Evolutionary conservation across 257 asterid genomes (phyloP).

Genomic region (Henckelia pumila): DNA sequence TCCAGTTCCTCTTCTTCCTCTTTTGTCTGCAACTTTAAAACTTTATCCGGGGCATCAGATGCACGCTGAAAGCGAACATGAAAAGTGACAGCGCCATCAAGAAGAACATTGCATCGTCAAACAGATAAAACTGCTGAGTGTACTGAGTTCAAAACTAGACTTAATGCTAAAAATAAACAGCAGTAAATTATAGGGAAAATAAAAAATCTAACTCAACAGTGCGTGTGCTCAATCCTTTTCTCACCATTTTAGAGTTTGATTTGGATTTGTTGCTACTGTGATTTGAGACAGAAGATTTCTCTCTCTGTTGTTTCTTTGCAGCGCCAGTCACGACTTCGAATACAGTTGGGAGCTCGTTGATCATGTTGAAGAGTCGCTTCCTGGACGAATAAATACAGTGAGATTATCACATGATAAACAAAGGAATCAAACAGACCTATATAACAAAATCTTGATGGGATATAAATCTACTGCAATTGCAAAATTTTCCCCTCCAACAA

Average conservation of each 20-base stretch:
- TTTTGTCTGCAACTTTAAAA: slow-evolving; percentile 37
- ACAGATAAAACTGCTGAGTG: background rate
- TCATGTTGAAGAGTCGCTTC: slow-evolving; percentile 74
- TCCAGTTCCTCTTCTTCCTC: slow-evolving; percentile 56
- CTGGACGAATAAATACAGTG: slow-evolving; percentile 37
- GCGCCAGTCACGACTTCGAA: slow-evolving; percentile 73
- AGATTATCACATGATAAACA: background rate
- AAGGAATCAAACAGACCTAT: background rate
- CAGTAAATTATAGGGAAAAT: background rate
- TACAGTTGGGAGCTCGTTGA: slow-evolving; percentile 71
- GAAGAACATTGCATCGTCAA: background rate
- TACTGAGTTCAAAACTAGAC: background rate
- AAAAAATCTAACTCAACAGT: background rate
- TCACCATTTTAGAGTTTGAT: slow-evolving; percentile 57
- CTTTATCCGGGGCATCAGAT: slow-evolving; percentile 37
- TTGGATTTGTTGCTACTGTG: slow-evolving; percentile 53
- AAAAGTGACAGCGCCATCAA: background rate
- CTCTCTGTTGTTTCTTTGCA: slow-evolving; percentile 57
- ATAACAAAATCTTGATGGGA: background rate
- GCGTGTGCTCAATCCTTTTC: background rate
- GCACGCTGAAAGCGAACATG: slow-evolving; percentile 33
- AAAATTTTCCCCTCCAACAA: slow-evolving; percentile 7
- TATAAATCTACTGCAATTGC: background rate
- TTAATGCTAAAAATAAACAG: background rate
- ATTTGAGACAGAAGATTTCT: slow-evolving; percentile 54